phyloP scores from a whole-genome alignment of 768 basidiomycete species.

The Crepidotus variabilis region DNA sequence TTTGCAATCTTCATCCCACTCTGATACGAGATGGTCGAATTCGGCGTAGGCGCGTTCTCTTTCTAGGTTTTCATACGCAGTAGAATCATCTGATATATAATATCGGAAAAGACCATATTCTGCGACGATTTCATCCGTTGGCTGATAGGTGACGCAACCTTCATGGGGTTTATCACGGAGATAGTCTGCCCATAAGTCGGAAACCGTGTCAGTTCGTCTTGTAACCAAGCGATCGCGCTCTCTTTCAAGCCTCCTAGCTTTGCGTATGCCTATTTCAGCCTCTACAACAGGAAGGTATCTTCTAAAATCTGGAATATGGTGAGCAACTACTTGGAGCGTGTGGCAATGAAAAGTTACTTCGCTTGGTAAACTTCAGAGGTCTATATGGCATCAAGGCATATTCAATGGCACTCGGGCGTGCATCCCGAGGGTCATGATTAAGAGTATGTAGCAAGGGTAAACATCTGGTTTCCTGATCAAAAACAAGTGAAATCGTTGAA shows the following conservation, averaged over 20 bases:
- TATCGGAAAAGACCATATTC: not conserved
- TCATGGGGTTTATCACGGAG: not conserved
- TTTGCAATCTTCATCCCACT: not conserved
- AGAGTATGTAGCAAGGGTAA: not conserved
- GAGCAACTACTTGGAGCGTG: not conserved
- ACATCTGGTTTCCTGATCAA: not conserved
- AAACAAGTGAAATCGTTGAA: not conserved
- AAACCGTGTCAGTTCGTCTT: not conserved
- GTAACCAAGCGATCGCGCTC: not conserved
- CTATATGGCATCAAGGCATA: not conserved
- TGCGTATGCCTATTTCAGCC: not conserved
- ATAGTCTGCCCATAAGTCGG: not conserved
- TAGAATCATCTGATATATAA: not conserved
- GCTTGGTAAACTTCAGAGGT: not conserved
- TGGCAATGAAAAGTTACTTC: not conserved
- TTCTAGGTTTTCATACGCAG: not conserved
- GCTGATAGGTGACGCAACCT: not conserved
- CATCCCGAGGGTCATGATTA: not conserved
- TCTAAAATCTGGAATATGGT: not conserved
- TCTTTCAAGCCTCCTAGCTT: not conserved
- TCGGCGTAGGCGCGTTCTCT: not conserved
- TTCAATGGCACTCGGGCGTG: not conserved
- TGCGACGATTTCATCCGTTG: not conserved
- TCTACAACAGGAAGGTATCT: not conserved
- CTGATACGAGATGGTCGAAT: not conserved